Base-by-base conservation (phyloP, 352 stramenopile genomes). In the Pilasporangium apinafurcum region DNA sequence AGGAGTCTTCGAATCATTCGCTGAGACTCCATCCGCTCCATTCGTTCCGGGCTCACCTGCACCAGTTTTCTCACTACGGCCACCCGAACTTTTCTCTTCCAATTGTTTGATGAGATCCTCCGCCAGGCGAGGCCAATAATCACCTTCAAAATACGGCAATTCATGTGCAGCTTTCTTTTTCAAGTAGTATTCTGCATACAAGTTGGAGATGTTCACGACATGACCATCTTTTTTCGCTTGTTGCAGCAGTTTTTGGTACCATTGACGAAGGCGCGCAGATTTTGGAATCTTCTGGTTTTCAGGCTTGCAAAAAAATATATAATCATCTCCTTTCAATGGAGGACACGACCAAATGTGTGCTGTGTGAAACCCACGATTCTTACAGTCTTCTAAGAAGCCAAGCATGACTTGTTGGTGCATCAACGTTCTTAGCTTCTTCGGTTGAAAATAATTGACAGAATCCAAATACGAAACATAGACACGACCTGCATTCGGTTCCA, bases 91-190 rank as follows among this genome's bases (percentile, higher is more conserved):
- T 52, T 96, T 97, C 35, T 98, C 93, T 51, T 98, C 94, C 8
- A 98, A 70, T 43, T 98, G 93, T 64, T 99, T 99, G 49, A 98
- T 98, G 39, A 99, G 85, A 69, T 98, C 97, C 51, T 99, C 97
- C 2, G 96, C 94, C 26, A 99, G 91, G 18, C 92, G 89, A 7
- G 95, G 95, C 89, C 97, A 99, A 53, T 99, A 99, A 53, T 99
- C 96, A 16, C 97, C 97, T 65, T 99, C 96, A 64, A 99, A 98
- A 64, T 99, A 99, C 5, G 97, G 97, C 32, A 99, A 49, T 30
- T 95, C 80, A 25, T 90, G 73, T 1, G 82, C 82, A 14, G 73
- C 65, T 50, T 92, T 94, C 59, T 90, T 90, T 54, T 91, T 91
- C 53, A 90, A 58, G 37, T 92, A 94, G 33, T 94, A 92, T 46